Evolutionary conservation across 768 basidiomycete species (phyloP).

Genomic region (Gymnopilus dilepis): DNA sequence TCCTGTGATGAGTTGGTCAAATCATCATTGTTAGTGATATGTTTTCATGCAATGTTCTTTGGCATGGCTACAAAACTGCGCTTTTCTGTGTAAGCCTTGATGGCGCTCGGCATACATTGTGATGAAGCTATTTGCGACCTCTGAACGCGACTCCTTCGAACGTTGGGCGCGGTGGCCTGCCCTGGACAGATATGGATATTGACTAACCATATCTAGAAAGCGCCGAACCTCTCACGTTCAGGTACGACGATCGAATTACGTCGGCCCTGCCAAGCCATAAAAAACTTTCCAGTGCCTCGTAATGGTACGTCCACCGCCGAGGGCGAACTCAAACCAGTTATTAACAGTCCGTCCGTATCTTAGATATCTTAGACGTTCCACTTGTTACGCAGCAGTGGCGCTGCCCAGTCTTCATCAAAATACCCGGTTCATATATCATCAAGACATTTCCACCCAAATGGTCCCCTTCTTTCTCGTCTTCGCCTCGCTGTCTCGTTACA

Average conservation of each 20-base stretch:
- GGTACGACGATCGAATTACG: slow-evolving; percentile 3
- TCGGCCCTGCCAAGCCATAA: background rate
- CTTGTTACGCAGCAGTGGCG: background rate
- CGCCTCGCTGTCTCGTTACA: slow-evolving; percentile 19
- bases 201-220: slow-evolving; percentile 8
- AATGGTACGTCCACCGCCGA: background rate
- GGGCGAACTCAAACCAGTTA: background rate
- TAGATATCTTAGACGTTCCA: slow-evolving; percentile 6
- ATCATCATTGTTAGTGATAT: no score
- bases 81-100: no score
- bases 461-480: slow-evolving; percentile 22
- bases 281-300: background rate
- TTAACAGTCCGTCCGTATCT: background rate
- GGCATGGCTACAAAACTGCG: no score
- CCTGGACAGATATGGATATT: slow-evolving; percentile 2
- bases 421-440: slow-evolving; percentile 15
- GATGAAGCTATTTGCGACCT: background rate
- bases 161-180: background rate
- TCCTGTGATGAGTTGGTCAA: no score
- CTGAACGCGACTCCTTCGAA: background rate
- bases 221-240: background rate
- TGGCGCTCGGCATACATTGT: background rate
- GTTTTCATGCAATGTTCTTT: no score
- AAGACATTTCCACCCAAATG: slow-evolving; percentile 17
- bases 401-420: slow-evolving; percentile 11